phyloP scores from a whole-genome alignment of 1,284 basidiomycete genomes.

The Marasmius fiardii region DNA sequence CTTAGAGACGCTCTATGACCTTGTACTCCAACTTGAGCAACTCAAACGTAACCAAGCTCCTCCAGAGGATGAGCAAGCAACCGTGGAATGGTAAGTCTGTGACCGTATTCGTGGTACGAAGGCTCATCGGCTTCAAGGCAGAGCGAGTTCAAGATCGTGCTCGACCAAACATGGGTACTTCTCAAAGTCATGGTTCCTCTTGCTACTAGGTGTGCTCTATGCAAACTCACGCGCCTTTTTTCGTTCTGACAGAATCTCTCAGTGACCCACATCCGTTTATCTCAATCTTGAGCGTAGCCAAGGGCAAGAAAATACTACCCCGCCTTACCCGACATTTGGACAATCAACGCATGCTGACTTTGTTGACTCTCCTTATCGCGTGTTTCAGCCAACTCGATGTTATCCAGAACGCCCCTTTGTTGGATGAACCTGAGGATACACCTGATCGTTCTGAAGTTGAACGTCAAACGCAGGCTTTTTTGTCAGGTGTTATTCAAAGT shows the following conservation, averaged over 20 bases:
- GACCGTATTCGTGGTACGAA: constrained; percentile 4
- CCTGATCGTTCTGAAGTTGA: constrained; percentile 74
- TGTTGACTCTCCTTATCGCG: constrained; percentile 90
- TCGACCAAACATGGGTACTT: constrained; percentile 78
- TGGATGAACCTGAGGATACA: constrained; percentile 67
- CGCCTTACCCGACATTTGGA: constrained; percentile 87
- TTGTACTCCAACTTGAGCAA: constrained; percentile 85
- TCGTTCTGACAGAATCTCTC: constrained; percentile 3
- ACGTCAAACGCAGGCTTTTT: constrained; percentile 85
- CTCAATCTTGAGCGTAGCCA: constrained; percentile 83
- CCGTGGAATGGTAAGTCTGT: constrained; percentile 49
- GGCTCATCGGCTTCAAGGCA: constrained; percentile 39
- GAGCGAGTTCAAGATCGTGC: constrained; percentile 54
- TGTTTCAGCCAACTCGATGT: constrained; percentile 95
- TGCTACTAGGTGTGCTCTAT: constrained; percentile 73
- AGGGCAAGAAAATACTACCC: constrained; percentile 92
- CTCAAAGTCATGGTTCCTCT: constrained; percentile 88
- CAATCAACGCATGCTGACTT: constrained; percentile 77
- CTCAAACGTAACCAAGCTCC: constrained; percentile 76
- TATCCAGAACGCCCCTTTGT: constrained; percentile 67
- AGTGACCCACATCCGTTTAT: constrained; percentile 97
- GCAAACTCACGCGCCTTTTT: neutral
- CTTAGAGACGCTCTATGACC: constrained; percentile 86
- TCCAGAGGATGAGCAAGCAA: constrained; percentile 54
- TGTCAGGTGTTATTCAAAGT: constrained; percentile 83